These are phyloP conservation scores for Starmerella scarabaei DNA, from an alignment of 805 yeast genomes.

Conservation along the genomic window DNA sequence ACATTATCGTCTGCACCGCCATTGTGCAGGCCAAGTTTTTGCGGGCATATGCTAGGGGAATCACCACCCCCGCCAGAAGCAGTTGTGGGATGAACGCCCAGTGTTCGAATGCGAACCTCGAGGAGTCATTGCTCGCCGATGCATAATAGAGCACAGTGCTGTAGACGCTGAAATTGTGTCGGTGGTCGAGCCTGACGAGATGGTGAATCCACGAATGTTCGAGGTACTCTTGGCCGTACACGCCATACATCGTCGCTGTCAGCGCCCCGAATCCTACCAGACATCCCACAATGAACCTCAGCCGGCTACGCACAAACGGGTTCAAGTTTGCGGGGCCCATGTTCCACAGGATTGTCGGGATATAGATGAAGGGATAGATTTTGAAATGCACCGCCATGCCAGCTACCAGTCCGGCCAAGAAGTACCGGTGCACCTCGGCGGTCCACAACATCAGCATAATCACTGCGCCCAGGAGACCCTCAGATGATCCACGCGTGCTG, in stretches of 20 bases:
- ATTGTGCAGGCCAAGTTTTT: conserved; percentile 38
- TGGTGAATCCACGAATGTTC: conserved; percentile 75
- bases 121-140: conserved; percentile 22
- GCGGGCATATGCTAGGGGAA: conserved; percentile 42
- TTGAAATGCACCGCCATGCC: conserved; percentile 82
- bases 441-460: conserved; percentile 42
- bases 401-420: conserved; percentile 37
- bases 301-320: conserved; percentile 32
- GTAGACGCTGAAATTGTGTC: conserved; percentile 89
- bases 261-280: conserved; percentile 34
- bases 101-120: conserved; percentile 18
- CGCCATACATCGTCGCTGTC: conserved; percentile 47
- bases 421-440: conserved; percentile 31
- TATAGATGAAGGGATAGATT: conserved; percentile 78
- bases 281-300: conserved; percentile 33
- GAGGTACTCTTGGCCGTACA: conserved; percentile 65
- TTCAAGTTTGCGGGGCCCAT: conserved; percentile 23
- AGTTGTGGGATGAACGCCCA: conserved; percentile 81
- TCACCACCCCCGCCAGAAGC: conserved; percentile 39
- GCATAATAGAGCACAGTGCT: conserved; percentile 46
- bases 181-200: conserved; percentile 69
- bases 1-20: conserved; percentile 67
- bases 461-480: conserved; percentile 71
- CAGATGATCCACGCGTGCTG: conserved; percentile 86
- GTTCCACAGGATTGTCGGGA: conserved; percentile 53